Evolutionary conservation across 176 grass and related monocot species (phyloP).

Genomic region (Pharus latifolius): DNA sequence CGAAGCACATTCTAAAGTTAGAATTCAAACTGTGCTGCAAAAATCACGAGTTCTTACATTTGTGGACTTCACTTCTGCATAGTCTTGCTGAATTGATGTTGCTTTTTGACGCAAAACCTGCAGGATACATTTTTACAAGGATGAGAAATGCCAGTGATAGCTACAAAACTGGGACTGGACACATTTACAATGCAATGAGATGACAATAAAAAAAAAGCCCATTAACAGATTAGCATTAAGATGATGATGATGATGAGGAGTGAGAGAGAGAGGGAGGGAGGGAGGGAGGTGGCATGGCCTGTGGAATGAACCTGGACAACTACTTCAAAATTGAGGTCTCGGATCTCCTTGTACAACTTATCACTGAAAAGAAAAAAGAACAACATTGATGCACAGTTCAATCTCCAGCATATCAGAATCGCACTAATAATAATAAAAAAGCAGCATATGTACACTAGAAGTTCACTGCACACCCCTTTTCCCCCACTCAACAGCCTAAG

Average conservation of each 20-base stretch:
- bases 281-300: background rate
- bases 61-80: constrained; percentile 89
- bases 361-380: constrained; percentile 48
- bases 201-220: background rate
- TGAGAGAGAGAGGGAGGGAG: no score
- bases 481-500: no score
- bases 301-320: constrained; percentile 70
- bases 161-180: background rate
- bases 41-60: constrained; percentile 26
- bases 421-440: background rate
- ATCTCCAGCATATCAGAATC: background rate
- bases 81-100: constrained; percentile 97
- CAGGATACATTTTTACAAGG: constrained; percentile 19
- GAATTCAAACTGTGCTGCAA: background rate
- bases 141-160: constrained; percentile 2
- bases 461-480: background rate
- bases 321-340: constrained; percentile 97
- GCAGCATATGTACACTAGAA: background rate
- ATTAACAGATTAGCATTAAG: background rate
- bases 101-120: constrained; percentile 95
- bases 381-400: background rate
- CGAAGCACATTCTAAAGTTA: background rate
- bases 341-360: constrained; percentile 96
- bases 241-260: no score
- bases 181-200: background rate